These are phyloP conservation scores for Centrapalus pauciflorus DNA, from an alignment of 129 eudicot genomes.

Conservation along the genomic window DNA sequence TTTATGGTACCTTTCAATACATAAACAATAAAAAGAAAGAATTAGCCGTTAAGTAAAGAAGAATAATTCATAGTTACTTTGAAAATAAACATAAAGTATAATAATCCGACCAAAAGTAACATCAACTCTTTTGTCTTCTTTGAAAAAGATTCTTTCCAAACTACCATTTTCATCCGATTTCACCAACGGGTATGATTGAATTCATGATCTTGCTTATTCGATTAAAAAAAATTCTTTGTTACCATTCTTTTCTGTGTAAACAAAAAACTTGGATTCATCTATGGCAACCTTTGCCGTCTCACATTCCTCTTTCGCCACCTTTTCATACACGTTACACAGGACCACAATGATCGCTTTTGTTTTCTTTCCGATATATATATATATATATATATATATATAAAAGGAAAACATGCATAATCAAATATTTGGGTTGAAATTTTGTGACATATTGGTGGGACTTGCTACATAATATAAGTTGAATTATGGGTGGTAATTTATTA, in stretches of 20 bases:
- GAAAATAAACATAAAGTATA: not conserved
- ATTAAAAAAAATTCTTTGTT: not conserved
- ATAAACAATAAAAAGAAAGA: not conserved
- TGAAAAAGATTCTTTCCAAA: not conserved
- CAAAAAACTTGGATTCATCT: not conserved
- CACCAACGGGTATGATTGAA: not conserved
- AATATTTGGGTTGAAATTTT: not conserved
- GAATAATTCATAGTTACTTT: not conserved
- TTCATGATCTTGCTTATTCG: not conserved
- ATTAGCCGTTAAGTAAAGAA: no score
- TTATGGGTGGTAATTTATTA: constrained; percentile 8
- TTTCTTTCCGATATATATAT: not conserved
- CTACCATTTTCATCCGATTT: constrained; percentile 4
- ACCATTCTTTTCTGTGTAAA: not conserved
- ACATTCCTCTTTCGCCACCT: not conserved
- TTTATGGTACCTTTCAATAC: not conserved
- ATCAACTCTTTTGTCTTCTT: not conserved
- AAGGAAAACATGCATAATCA: constrained; percentile 13
- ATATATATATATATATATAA: not conserved
- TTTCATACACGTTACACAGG: not conserved
- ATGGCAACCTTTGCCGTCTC: not conserved
- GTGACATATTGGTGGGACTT: constrained; percentile 33
- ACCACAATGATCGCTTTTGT: constrained; percentile 1
- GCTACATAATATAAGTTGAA: constrained; percentile 11
- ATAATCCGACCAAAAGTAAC: not conserved